A percentile compares a stretch with the other conserved stretches of the same genome.
Conservation (phyloP, 352 stramenopile genomes). For the Paralagenidium karlingii region DNA sequence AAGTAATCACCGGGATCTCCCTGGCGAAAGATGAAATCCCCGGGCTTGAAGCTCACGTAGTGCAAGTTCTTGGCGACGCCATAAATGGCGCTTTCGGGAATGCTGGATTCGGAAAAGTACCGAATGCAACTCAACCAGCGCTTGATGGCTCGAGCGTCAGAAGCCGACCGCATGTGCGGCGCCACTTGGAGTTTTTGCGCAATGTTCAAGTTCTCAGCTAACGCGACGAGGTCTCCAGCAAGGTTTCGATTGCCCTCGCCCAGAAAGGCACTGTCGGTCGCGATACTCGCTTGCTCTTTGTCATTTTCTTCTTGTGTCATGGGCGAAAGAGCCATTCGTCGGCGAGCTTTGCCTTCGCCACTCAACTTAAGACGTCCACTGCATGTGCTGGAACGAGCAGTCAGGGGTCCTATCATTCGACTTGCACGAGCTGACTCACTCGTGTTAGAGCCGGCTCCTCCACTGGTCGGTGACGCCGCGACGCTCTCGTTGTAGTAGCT, state of each 20-base stretch:
- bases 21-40: slow-evolving; percentile 60
- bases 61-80: slow-evolving; percentile 34
- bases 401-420: too few relatives aligned
- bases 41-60: slow-evolving; percentile 23
- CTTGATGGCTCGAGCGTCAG: slow-evolving; percentile 40
- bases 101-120: slow-evolving; percentile 42
- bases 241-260: too few relatives aligned
- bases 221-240: slow-evolving; percentile 18
- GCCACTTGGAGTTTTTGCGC: slow-evolving; percentile 21
- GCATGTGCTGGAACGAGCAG: too few relatives aligned
- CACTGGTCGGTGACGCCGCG: background rate
- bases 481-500: slow-evolving; percentile 23
- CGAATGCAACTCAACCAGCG: slow-evolving; percentile 51
- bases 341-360: slow-evolving; percentile 16
- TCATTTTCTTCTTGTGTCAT: background rate
- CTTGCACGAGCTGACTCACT: too few relatives aligned
- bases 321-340: background rate
- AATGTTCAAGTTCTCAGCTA: slow-evolving; percentile 18
- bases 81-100: slow-evolving; percentile 34
- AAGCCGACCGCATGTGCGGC: slow-evolving; percentile 15
- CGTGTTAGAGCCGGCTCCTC: too few relatives aligned
- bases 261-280: too few relatives aligned
- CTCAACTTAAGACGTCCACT: slow-evolving; percentile 14
- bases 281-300: background rate
- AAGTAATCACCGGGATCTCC: slow-evolving; percentile 53